Percentiles rank a stretch among this genome's conserved stretches.
Conservation (phyloP, 1,139 yeast genomes). For the Pichia cactophila region DNA sequence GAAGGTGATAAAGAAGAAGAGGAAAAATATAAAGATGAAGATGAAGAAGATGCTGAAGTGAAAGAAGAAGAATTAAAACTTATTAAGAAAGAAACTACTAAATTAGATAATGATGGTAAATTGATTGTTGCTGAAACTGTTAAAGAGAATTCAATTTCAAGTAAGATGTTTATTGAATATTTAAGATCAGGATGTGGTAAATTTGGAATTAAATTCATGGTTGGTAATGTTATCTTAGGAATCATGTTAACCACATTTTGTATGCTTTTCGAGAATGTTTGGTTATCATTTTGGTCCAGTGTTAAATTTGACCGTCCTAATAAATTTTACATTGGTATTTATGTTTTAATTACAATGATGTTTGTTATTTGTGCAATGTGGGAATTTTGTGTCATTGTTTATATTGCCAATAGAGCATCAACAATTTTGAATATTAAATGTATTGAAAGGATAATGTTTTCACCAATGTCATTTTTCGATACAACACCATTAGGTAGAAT, state of each 20-base stretch:
- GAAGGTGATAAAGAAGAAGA: conserved; percentile 30
- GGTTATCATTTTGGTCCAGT: conserved; percentile 49
- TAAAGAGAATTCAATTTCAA: conserved; percentile 39
- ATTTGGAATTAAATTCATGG: conserved; percentile 31
- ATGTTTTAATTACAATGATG: conserved; percentile 45
- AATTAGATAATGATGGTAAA: conserved; percentile 17
- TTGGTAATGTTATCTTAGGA: conserved; percentile 36
- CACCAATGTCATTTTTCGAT: conserved; percentile 65
- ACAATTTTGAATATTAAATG: conserved; percentile 43
- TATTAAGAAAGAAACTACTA: conserved; percentile 23
- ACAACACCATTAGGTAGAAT: conserved; percentile 67
- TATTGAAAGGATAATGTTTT: conserved; percentile 55
- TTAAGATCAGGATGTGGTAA: conserved; percentile 52
- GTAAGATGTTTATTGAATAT: conserved; percentile 41
- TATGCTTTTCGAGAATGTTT: conserved; percentile 39
- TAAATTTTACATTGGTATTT: conserved; percentile 35
- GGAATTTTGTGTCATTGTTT: conserved; percentile 50
- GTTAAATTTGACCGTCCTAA: conserved; percentile 32
- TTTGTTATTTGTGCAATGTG: conserved; percentile 42
- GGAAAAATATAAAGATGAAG: conserved; percentile 20
- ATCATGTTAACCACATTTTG: conserved; percentile 35
- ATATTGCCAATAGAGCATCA: conserved; percentile 42
- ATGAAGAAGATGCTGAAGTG: conserved; percentile 17
- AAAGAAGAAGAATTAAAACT: conserved; percentile 20
- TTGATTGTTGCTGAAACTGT: conserved; percentile 30